Percentiles rank a stretch among this genome's conserved stretches.
These are phyloP conservation scores for Scleromitrula shiraiana DNA, from an alignment of 2,329 filamentous ascomycete genomes.

Conservation along the genomic window DNA sequence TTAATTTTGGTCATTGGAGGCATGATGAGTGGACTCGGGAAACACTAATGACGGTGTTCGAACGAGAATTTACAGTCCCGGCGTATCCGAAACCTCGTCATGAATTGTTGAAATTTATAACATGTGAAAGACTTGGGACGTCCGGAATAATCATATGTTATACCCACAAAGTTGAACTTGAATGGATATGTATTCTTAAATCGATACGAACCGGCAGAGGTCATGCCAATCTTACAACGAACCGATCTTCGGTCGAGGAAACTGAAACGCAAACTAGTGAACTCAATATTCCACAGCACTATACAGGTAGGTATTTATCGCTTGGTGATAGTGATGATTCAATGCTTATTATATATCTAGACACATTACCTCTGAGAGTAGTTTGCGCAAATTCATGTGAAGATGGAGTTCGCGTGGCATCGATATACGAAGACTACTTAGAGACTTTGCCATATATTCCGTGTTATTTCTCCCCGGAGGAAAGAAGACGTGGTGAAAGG, in stretches of 20 bases:
- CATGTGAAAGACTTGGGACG: too few species aligned
- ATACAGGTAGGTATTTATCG: too few species aligned
- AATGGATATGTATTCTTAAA: neutral
- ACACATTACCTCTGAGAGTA: neutral
- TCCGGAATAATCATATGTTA: too few species aligned
- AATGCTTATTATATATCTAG: too few species aligned
- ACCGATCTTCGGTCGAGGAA: too few species aligned
- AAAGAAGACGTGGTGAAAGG: neutral
- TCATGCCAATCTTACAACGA: too few species aligned
- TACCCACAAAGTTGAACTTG: neutral
- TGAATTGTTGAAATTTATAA: too few species aligned
- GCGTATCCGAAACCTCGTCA: neutral
- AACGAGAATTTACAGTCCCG: neutral
- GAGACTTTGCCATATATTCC: neutral
- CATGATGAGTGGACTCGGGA: neutral
- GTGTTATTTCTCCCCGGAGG: neutral
- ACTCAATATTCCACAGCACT: too few species aligned
- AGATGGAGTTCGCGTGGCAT: neutral
- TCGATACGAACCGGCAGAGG: neutral
- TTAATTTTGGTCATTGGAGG: neutral
- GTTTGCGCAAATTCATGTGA: neutral
- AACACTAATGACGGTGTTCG: neutral
- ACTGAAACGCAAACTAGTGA: too few species aligned
- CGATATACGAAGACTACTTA: neutral
- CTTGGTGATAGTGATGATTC: too few species aligned